Base-by-base conservation (phyloP, 768 basidiomycete genomes). In the Phlebiopsis gigantea region DNA sequence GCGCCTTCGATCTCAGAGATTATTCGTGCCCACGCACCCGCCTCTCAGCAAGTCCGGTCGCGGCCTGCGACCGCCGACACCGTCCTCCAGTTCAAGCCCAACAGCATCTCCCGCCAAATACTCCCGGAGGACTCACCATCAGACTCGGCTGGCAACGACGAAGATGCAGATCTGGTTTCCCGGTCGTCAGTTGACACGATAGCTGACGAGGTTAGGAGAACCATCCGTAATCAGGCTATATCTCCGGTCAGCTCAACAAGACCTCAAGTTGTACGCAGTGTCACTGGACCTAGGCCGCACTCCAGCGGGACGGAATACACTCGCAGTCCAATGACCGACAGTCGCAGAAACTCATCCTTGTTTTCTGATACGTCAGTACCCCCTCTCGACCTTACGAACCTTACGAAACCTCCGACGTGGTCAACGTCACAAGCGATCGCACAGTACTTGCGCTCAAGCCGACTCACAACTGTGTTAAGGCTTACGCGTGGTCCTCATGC, bases 141-240 rank as follows among this genome's bases (percentile, higher is more conserved):
- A 29, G 83, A 82, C 55, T 73, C 77, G 7, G 63, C 78, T 45
- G 68, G 76, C 41, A 72, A 74, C 39, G 78, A 80, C 53, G 85
- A 85, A 57, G 87, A 87, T 58, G 73, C 75, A 1, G 87, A 88
- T 45, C 65, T 86, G 46, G 61, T 89, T 49, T 85, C 87, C 41
- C 82, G 88, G n/a, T 93, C 92, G 21, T 93, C 90, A 17, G 81
- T 92, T 60, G 92, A 94, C 69, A 92, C 90, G 58, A 84, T 94
- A 25, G 88, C 90, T 21, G 85, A 90, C 63, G 92, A 94, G 75
- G 83, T 90, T 29, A 80, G 78, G 57, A 81, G 74, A 55, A 91
- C 88, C 9, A 73, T 90, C 60, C 82, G 80, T 59, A 81, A 79
- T 48, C 85, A 90, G 67, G 73, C 66, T 31, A 62, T 59, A 21